A percentile compares a stretch with the other conserved stretches of the same genome.
Conservation (phyloP, 352 stramenopile species). For the Pythium biforme region DNA sequence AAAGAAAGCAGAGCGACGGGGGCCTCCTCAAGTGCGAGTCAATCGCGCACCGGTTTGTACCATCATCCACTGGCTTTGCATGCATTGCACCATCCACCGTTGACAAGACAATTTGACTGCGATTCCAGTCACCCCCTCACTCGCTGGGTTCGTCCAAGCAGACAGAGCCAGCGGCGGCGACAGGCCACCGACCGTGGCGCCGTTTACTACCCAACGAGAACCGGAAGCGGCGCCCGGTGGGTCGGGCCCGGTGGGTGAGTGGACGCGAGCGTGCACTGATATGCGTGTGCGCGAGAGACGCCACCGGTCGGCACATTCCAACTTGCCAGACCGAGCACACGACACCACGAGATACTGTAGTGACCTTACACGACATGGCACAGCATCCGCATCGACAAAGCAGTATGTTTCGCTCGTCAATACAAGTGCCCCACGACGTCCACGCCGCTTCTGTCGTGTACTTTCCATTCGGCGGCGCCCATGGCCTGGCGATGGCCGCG, state of each 20-base stretch:
- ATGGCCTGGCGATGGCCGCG: constrained; percentile 10
- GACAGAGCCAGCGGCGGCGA: neutral
- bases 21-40: neutral
- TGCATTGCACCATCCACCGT: neutral
- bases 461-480: constrained; percentile 5
- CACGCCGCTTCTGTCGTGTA: neutral
- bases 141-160: neutral
- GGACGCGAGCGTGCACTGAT: neutral
- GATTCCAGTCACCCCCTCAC: neutral
- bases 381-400: too few species aligned
- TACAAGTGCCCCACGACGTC: neutral
- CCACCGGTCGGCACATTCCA: neutral
- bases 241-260: neutral
- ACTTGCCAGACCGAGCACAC: neutral
- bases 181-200: neutral
- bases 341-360: neutral
- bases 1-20: neutral
- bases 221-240: neutral
- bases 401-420: neutral
- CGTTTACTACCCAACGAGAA: neutral
- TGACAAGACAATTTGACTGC: constrained; percentile 4
- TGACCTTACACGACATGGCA: too few species aligned
- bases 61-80: neutral
- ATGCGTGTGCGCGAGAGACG: neutral
- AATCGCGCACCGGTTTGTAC: too few species aligned